Conservation (phyloP, 1,284 basidiomycete species). For the Polyporus tsugae region DNA sequence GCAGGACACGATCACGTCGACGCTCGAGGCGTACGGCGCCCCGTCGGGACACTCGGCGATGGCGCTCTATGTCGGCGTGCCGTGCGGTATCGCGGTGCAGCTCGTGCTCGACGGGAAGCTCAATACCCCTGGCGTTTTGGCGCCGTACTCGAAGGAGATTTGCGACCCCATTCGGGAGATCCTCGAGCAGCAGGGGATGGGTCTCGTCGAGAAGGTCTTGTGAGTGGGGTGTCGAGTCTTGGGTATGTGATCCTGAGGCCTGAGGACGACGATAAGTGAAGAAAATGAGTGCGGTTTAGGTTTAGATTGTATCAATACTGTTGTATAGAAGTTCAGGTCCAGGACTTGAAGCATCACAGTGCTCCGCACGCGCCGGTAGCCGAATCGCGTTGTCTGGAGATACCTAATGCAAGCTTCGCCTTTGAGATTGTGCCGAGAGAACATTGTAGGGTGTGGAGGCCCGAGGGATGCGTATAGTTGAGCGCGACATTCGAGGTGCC, state of each 20-base stretch:
- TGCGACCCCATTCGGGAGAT: slow-evolving; percentile 83
- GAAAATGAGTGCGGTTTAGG: not conserved
- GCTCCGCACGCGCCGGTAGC: not conserved
- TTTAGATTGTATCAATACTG: slow-evolving; percentile 1
- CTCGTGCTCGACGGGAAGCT: slow-evolving; percentile 84
- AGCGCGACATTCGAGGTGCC: no score
- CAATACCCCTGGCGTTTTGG: slow-evolving; percentile 83
- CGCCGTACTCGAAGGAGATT: slow-evolving; percentile 89
- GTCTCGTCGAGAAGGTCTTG: slow-evolving; percentile 78
- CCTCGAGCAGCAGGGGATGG: slow-evolving; percentile 87
- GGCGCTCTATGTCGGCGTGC: slow-evolving; percentile 91
- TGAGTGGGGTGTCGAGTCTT: slow-evolving; percentile 41
- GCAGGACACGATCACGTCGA: slow-evolving; percentile 90
- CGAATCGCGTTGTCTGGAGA: no score
- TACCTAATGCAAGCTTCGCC: no score
- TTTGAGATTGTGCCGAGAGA: no score
- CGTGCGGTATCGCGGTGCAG: slow-evolving; percentile 93
- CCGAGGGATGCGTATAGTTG: no score
- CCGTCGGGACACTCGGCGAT: slow-evolving; percentile 91
- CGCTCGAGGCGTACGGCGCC: slow-evolving; percentile 91
- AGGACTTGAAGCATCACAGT: not conserved
- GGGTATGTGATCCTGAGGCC: not conserved
- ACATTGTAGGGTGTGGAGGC: no score
- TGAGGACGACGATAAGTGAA: not conserved
- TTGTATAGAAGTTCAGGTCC: not conserved